Evolutionary conservation across 78 protist genomes (phyloP).

Genomic region (Corallochytrium limacisporum): DNA sequence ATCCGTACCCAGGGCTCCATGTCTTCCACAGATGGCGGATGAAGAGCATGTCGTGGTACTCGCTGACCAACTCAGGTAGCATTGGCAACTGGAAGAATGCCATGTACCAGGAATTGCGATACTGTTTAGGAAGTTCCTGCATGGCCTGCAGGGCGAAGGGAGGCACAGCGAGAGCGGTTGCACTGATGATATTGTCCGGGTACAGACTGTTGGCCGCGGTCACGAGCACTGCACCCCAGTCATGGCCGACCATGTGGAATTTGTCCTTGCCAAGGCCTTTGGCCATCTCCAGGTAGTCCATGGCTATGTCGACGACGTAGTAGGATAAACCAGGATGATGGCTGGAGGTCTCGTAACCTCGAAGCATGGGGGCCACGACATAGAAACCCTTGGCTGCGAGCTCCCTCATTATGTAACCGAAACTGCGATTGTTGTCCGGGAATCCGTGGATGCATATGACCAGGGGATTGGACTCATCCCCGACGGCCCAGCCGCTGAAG

Average conservation of each 20-base stretch:
- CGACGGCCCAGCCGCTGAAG: no score
- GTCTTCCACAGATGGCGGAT: background rate
- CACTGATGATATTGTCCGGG: background rate
- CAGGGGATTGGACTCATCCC: no score
- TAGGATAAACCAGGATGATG: background rate
- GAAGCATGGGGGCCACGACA: background rate
- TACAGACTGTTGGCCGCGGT: background rate
- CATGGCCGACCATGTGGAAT: background rate
- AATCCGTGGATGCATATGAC: background rate
- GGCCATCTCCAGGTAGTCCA: background rate
- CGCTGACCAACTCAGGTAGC: background rate
- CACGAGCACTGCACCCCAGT: background rate
- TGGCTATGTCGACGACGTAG: background rate
- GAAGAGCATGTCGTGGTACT: no score
- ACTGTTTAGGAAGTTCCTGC: background rate
- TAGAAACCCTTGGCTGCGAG: no score
- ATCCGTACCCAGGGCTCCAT: background rate
- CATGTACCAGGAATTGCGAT: background rate
- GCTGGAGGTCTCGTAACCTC: background rate
- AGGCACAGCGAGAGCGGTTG: background rate
- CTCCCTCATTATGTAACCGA: background rate
- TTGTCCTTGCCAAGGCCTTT: background rate
- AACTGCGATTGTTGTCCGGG: background rate
- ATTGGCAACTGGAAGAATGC: background rate
- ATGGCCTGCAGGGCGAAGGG: background rate